Base-by-base conservation (phyloP, 1,284 basidiomycete species). In the Spongispora temasekensis region DNA sequence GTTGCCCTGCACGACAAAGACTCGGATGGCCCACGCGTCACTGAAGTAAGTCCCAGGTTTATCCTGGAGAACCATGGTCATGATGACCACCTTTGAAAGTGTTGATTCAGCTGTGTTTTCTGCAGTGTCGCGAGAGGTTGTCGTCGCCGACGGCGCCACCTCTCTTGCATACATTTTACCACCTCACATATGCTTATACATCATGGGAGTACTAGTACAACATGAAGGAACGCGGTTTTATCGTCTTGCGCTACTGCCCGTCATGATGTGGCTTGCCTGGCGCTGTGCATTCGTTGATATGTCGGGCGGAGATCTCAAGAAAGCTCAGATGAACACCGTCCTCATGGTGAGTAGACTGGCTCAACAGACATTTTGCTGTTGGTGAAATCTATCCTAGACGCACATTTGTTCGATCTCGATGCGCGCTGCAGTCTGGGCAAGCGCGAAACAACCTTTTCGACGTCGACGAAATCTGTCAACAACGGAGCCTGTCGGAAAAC, bases 141-240 rank as follows among this genome's bases (percentile, higher is more conserved):
- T n/a, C n/a, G n/a, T n/a, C n/a, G n/a, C n/a, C n/a, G n/a, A n/a
- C n/a, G 55, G 19, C 9, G 5, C 55, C 4, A 62, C 55, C 7
- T 65, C 70, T 51, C 25, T 66, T 2, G 52, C 59, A 5, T 64
- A 65, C 35, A 35, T 73, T 37, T 34, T 74, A 9, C 70, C 71
- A 2, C 68, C 63, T 3, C 59, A 71, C 8, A 48, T 53, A n/a
- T 59, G 56, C 15, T 67, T 69, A 46, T 74, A 69, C 44, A n/a
- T 61, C 59, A 69, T 74, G 64, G 71, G 68, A 0, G 61, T 72
- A 4, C 55, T 71, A 15, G 71, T 73, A 17, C 70, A 71, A 31
- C 63, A 70, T 31, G 53, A 67, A n/a, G 66, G 65, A 5, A 70
- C 63, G 12, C 56, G 53, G 3, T 13, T 50, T 13, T 59, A 67